Percentiles rank a stretch among this genome's conserved stretches.
Evolutionary conservation across 768 basidiomycete genomes (phyloP).

Genomic region (Suillus fuscotomentosus): DNA sequence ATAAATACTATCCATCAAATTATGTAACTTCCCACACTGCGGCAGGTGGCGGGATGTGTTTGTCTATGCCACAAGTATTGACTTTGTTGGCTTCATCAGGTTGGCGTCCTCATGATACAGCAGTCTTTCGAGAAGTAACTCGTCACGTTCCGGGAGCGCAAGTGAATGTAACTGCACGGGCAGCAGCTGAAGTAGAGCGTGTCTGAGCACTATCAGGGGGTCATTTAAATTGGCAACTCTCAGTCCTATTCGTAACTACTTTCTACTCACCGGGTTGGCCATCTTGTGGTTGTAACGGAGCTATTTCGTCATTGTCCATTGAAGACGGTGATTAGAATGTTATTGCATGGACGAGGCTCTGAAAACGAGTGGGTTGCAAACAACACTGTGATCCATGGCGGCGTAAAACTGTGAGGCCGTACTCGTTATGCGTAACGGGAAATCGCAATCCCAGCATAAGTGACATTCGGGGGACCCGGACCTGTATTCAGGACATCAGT

Average conservation of each 20-base stretch:
- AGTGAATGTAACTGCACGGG: constrained; percentile 56
- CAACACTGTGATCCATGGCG: background rate
- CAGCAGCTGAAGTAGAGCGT: constrained; percentile 84
- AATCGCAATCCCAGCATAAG: background rate
- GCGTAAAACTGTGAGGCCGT: background rate
- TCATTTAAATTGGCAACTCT: constrained; percentile 8
- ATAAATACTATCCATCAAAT: background rate
- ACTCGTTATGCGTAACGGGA: background rate
- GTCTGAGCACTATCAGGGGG: constrained; percentile 66
- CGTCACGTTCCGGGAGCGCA: constrained; percentile 70
- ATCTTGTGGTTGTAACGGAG: constrained; percentile 92
- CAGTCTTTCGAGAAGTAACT: constrained; percentile 67
- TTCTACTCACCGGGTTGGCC: constrained; percentile 69
- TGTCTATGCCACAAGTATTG: constrained; percentile 90
- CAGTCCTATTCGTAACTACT: background rate
- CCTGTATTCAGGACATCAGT: background rate
- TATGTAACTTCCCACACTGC: constrained; percentile 70
- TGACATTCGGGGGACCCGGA: background rate
- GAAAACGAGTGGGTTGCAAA: constrained; percentile 7
- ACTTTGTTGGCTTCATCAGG: constrained; percentile 75
- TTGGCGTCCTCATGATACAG: constrained; percentile 68
- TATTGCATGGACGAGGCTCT: constrained; percentile 80
- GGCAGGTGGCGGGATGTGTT: constrained; percentile 87
- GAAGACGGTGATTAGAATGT: constrained; percentile 74
- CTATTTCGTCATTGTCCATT: constrained; percentile 35